Evolutionary conservation across 352 stramenopile species (phyloP).

Genomic region (Elongisporangium anandrum): DNA sequence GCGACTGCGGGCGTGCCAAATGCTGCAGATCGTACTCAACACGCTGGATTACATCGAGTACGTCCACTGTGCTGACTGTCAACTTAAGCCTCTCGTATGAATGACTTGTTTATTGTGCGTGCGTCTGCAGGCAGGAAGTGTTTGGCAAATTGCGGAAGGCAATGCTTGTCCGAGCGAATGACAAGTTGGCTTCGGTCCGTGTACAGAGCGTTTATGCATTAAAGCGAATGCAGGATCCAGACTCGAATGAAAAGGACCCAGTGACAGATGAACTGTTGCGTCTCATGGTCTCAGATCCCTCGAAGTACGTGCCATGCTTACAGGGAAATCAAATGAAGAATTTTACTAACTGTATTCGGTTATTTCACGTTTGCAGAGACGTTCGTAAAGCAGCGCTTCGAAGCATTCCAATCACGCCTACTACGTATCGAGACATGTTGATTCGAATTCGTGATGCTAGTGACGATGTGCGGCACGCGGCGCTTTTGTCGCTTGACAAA

Average conservation of each 20-base stretch:
- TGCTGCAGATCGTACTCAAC: slow-evolving; percentile 59
- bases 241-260: slow-evolving; percentile 24
- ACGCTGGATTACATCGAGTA: slow-evolving; percentile 52
- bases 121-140: slow-evolving; percentile 26
- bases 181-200: slow-evolving; percentile 58
- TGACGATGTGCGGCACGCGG: slow-evolving; percentile 58
- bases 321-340: not conserved
- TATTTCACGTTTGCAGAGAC: slow-evolving; percentile 29
- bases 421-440: slow-evolving; percentile 46
- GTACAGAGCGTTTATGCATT: slow-evolving; percentile 60
- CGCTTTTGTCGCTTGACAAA: slow-evolving; percentile 49
- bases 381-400: slow-evolving; percentile 59
- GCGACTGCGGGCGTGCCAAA: slow-evolving; percentile 48
- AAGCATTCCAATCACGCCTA: slow-evolving; percentile 40
- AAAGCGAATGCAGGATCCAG: slow-evolving; percentile 48
- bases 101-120: too few species aligned
- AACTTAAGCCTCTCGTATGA: too few species aligned
- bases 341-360: not conserved
- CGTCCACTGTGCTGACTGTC: slow-evolving; percentile 8
- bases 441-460: slow-evolving; percentile 75
- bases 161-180: slow-evolving; percentile 46
- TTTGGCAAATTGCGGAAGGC: slow-evolving; percentile 26
- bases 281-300: slow-evolving; percentile 64
- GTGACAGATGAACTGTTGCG: slow-evolving; percentile 45
- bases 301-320: slow-evolving; percentile 39